Percentiles rank a stretch among this genome's conserved stretches.
phyloP scores from a whole-genome alignment of 169 alveolate genomes.

The Fabrea salina region DNA sequence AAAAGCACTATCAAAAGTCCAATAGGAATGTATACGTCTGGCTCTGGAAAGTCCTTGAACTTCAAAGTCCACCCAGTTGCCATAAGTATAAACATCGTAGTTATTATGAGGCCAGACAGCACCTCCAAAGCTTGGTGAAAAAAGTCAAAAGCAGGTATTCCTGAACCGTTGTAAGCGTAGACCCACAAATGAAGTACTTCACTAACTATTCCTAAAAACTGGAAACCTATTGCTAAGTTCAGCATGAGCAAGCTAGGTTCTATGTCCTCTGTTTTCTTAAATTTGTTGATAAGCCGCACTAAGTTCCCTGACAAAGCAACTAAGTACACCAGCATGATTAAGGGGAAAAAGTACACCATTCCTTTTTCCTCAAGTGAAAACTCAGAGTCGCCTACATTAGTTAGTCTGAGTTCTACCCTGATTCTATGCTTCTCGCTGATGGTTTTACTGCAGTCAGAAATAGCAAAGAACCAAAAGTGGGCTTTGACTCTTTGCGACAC shows the following conservation, averaged over 20 bases:
- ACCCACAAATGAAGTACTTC: neutral
- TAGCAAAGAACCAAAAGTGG: slow-evolving; percentile 23
- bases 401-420: neutral
- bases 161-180: slow-evolving; percentile 16
- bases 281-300: neutral
- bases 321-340: neutral
- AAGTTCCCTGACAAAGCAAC: neutral
- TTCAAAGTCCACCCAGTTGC: slow-evolving; percentile 30
- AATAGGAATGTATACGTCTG: neutral
- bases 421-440: neutral
- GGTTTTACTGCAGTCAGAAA: neutral
- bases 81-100: slow-evolving; percentile 1
- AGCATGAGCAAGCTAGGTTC: neutral
- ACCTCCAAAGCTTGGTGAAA: neutral
- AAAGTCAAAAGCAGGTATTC: neutral
- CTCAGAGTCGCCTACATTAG: neutral
- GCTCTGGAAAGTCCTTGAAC: slow-evolving; percentile 17
- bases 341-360: neutral
- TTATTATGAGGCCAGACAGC: neutral
- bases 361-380: slow-evolving; percentile 25
- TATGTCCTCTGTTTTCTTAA: slow-evolving; percentile 5
- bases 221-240: neutral
- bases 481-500: neutral
- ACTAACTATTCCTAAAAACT: neutral
- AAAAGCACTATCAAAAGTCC: neutral